Percentiles rank a stretch among this genome's conserved stretches.
phyloP scores from a whole-genome alignment of 1,139 yeast species.

The Candida sojae region DNA sequence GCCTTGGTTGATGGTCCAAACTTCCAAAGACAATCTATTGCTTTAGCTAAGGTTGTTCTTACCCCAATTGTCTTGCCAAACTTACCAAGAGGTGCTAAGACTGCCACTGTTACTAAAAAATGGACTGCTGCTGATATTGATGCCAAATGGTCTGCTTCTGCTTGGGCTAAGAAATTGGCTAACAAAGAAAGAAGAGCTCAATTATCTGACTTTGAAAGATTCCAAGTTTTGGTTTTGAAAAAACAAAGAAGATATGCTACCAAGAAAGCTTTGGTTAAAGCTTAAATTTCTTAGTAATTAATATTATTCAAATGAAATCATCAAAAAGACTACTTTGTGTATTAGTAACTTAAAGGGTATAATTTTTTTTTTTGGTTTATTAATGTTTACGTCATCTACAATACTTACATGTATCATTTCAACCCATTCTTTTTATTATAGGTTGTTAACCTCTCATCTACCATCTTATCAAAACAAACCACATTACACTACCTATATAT shows the following conservation, averaged over 20 bases:
- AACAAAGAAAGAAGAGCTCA: slow-evolving; percentile 90
- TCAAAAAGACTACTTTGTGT: slow-evolving; percentile 10
- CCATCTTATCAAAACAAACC: background rate
- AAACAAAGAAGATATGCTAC: slow-evolving; percentile 96
- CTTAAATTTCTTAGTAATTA: slow-evolving; percentile 44
- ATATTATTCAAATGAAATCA: background rate
- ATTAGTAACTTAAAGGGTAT: slow-evolving; percentile 9
- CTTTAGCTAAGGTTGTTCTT: slow-evolving; percentile 85
- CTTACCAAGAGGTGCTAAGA: slow-evolving; percentile 94
- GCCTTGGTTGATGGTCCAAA: slow-evolving; percentile 96
- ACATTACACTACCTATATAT: slow-evolving; percentile 1
- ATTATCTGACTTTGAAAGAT: slow-evolving; percentile 97
- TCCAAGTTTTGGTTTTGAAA: slow-evolving; percentile 97
- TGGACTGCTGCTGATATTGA: slow-evolving; percentile 91
- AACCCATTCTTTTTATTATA: slow-evolving; percentile 2
- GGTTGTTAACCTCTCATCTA: background rate
- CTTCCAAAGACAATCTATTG: slow-evolving; percentile 89
- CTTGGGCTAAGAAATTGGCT: slow-evolving; percentile 99
- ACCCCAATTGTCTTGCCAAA: slow-evolving; percentile 85
- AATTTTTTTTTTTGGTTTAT: slow-evolving; percentile 13
- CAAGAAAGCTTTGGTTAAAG: slow-evolving; percentile 82
- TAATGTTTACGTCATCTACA: slow-evolving; percentile 30
- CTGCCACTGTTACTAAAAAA: slow-evolving; percentile 84
- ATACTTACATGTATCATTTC: slow-evolving; percentile 1
- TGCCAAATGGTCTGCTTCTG: slow-evolving; percentile 87